Percentiles rank a stretch among this genome's conserved stretches.
These are phyloP conservation scores for Debaryomyces hansenii DNA, from an alignment of 805 yeast genomes.

Conservation along the genomic window DNA sequence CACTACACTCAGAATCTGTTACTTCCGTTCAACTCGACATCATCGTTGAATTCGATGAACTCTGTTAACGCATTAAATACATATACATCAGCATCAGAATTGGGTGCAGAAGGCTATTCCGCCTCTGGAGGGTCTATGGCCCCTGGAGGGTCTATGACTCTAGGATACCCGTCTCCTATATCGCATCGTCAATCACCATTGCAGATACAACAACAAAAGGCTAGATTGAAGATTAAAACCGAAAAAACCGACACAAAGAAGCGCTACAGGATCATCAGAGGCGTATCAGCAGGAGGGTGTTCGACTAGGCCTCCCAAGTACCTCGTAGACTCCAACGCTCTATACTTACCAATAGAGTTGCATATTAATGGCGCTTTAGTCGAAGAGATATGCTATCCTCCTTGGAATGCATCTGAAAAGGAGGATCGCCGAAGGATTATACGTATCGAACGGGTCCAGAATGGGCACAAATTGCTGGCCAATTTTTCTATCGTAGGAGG, in stretches of 20 bases:
- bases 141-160: neutral
- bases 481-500: conserved; percentile 52
- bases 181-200: neutral
- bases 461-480: conserved; percentile 46
- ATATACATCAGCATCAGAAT: neutral
- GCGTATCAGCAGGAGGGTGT: conserved; percentile 59
- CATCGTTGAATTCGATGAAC: neutral
- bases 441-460: conserved; percentile 55
- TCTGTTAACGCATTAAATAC: neutral
- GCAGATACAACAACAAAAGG: neutral
- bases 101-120: neutral
- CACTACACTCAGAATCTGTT: too few relatives aligned
- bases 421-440: conserved; percentile 56
- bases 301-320: conserved; percentile 55
- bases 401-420: conserved; percentile 48
- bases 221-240: neutral
- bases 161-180: neutral
- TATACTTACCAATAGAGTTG: conserved; percentile 48
- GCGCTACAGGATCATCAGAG: conserved; percentile 50
- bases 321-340: conserved; percentile 23
- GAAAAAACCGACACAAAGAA: conserved; percentile 7
- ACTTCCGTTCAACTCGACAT: too few relatives aligned
- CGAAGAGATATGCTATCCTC: conserved; percentile 49
- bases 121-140: too few relatives aligned
- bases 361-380: conserved; percentile 45